These are phyloP conservation scores for Tardiomyces depauwii DNA, from an alignment of 1,139 yeast species.

Conservation along the genomic window DNA sequence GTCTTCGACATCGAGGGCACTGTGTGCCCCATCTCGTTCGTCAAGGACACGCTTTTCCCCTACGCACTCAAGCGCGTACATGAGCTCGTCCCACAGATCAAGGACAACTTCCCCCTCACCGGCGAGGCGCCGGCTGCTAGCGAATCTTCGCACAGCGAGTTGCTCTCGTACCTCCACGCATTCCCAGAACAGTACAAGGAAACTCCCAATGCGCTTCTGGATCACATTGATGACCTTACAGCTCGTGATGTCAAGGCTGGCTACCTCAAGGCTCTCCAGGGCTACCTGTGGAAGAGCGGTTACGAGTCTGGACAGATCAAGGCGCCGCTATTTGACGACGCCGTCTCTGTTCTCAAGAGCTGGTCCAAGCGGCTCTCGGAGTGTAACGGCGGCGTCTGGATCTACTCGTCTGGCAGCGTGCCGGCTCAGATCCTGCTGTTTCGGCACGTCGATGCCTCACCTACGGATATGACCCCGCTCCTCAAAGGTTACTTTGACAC, in stretches of 20 bases:
- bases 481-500: conserved; percentile 75
- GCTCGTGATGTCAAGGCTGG: conserved; percentile 66
- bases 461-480: conserved; percentile 20
- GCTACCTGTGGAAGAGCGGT: conserved; percentile 72
- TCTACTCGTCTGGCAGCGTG: conserved; percentile 88
- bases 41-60: conserved; percentile 54
- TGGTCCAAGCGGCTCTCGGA: conserved; percentile 20
- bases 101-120: conserved; percentile 18
- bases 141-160: conserved; percentile 4
- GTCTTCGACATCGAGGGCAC: conserved; percentile 85
- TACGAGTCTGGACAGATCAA: conserved; percentile 60
- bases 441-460: conserved; percentile 37
- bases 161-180: conserved; percentile 26
- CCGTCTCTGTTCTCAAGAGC: conserved; percentile 42
- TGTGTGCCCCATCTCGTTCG: conserved; percentile 81
- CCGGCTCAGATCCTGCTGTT: conserved; percentile 76
- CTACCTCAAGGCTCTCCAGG: conserved; percentile 67
- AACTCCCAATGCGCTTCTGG: conserved; percentile 24
- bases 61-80: conserved; percentile 21
- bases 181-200: conserved; percentile 33
- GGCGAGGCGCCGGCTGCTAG: not conserved
- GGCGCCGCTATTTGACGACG: conserved; percentile 73
- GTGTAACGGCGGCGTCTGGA: conserved; percentile 33
- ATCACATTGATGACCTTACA: conserved; percentile 48
- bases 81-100: conserved; percentile 8